Base-by-base conservation (phyloP, 2,329 filamentous ascomycete species). In the Pezicula neosporulosa region DNA sequence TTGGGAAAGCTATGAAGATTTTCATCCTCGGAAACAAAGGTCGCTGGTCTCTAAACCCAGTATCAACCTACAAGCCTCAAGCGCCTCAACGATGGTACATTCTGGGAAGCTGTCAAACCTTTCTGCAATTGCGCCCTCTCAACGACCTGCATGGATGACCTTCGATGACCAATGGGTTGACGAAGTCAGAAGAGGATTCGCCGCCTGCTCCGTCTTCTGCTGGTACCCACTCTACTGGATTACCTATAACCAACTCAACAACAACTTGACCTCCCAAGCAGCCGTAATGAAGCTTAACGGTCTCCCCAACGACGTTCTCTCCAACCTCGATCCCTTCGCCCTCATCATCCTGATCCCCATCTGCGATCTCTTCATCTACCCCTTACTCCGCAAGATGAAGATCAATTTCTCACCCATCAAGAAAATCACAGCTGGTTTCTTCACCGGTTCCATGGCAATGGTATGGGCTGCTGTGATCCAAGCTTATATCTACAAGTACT, bases 141-240 rank as follows among this genome's bases (percentile, higher is more conserved):
- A 75, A 56, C 83, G 83, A 49, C 87, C 87, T 0, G 38, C 50
- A 0, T 92, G 87, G 87, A 91, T 92, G 85, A 87, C 84, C 0
- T 91, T 90, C 60, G 88, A 93, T 56, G 89, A 93, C 59, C 81
- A 82, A 48, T 93, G 88, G 87, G 88, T 93, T 33, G 87, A 90
- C 64, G 86, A 92, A 65, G 83, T 91, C 45, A 77, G 77, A 48
- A 85, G 87, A 69, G 87, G 86, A 55, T 73, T 88, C 51, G 75
- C 79, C 60, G 85, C 86, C 51, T 89, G 85, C 73, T 76, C 80
- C 57, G 86, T 90, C 33, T 92, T 89, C 68, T 62, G 73, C 35
- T 78, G 75, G 70, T 73, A 72, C 50, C 75, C 75, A n/a, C 67
- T 78, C 9, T 79, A 72, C 62, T 82, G 78, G 73, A 70, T 78